Conservation (phyloP, 108 stramenopile species). For the Pseudonitzschia multiseries region DNA sequence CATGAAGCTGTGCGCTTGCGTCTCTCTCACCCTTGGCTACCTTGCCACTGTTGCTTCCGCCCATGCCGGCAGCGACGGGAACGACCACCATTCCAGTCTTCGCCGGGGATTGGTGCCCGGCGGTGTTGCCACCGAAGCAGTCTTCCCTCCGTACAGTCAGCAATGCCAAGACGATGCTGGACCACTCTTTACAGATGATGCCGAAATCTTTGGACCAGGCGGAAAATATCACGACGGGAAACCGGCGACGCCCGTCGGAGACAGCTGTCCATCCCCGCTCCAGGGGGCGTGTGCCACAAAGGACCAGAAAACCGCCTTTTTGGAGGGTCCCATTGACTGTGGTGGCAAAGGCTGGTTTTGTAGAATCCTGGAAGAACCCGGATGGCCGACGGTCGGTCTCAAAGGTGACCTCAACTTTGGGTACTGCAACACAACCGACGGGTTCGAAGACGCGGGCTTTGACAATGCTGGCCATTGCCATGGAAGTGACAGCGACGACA, state of each 20-base stretch:
- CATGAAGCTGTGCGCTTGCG: too few relatives aligned
- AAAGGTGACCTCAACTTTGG: slow-evolving; percentile 8
- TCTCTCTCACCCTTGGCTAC: too few relatives aligned
- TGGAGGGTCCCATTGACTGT: slow-evolving; percentile 19
- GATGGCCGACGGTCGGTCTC: not conserved
- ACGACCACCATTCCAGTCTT: too few relatives aligned
- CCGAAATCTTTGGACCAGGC: not conserved
- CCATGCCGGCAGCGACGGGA: too few relatives aligned
- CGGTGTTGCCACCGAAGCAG: too few relatives aligned
- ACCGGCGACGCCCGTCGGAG: not conserved
- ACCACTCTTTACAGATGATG: not conserved
- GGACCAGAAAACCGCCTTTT: not conserved
- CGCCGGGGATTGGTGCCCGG: too few relatives aligned
- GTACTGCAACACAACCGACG: slow-evolving; percentile 12
- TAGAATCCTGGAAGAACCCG: not conserved
- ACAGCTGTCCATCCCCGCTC: not conserved
- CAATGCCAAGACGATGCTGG: slow-evolving; percentile 13
- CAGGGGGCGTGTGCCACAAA: slow-evolving; percentile 3
- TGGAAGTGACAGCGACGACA: slow-evolving; percentile 2
- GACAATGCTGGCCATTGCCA: slow-evolving; percentile 12
- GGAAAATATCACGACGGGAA: not conserved
- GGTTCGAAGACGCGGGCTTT: slow-evolving; percentile 4
- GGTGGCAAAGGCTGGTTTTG: slow-evolving; percentile 12
- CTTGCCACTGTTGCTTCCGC: too few relatives aligned
- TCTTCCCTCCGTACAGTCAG: slow-evolving; percentile 10